A percentile compares a stretch with the other conserved stretches of the same genome.
Conservation (phyloP, 2,329 filamentous ascomycete genomes). For the Parastagonospora avenae region DNA sequence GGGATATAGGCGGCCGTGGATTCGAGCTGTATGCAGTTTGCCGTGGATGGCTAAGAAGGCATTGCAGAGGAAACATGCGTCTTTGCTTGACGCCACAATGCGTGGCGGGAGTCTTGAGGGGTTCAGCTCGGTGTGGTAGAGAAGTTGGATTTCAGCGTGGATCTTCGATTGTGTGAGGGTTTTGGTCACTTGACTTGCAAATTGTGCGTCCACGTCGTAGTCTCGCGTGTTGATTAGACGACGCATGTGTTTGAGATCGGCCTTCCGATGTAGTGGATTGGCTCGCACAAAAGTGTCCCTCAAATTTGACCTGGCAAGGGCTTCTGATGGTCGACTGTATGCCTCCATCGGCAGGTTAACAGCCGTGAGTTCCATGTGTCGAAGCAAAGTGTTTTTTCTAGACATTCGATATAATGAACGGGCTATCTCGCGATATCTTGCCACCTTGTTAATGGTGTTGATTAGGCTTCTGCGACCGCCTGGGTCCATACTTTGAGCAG, state of each 20-base stretch:
- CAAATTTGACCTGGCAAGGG: conserved; percentile 5
- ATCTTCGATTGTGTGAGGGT: conserved; percentile 30
- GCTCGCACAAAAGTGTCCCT: conserved; percentile 8
- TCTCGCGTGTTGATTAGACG: conserved; percentile 7
- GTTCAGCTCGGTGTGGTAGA: conserved; percentile 47
- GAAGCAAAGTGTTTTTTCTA: conserved; percentile 5
- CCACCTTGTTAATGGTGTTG: conserved; percentile 19
- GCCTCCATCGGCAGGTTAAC: conserved; percentile 10
- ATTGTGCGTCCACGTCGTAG: conserved; percentile 8
- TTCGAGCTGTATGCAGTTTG: conserved; percentile 48
- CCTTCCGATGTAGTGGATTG: not conserved
- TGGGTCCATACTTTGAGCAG: conserved; percentile 16
- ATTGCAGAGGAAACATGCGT: conserved; percentile 59
- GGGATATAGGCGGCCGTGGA: conserved; percentile 54
- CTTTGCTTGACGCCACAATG: conserved; percentile 56
- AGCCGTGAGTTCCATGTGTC: conserved; percentile 7
- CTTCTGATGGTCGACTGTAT: conserved; percentile 1
- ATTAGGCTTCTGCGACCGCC: conserved; percentile 12
- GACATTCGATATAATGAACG: conserved; percentile 16
- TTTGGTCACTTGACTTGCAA: conserved; percentile 9
- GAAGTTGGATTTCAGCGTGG: conserved; percentile 59
- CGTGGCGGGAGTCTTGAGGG: conserved; percentile 39
- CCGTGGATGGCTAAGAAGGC: conserved; percentile 53
- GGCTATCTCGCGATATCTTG: conserved; percentile 23
- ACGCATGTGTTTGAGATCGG: conserved; percentile 5